Conservation (phyloP, 2,329 filamentous ascomycete species). For the Thermoascus crustaceus region DNA sequence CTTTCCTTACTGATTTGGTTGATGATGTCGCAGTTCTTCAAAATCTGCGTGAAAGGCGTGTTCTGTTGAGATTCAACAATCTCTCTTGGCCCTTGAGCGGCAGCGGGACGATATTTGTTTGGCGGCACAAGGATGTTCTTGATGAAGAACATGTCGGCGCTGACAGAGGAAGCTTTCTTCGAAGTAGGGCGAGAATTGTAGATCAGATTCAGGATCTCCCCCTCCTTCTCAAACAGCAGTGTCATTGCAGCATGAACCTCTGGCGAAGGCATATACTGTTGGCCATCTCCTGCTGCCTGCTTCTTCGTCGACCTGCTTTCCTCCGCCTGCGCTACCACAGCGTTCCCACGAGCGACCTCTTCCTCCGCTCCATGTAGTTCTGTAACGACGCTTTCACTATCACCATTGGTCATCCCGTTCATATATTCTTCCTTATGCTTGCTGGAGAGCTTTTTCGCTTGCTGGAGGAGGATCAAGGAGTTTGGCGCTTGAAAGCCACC, state of each 20-base stretch:
- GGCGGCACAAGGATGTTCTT: constrained; percentile 80
- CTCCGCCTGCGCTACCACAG: constrained; percentile 28
- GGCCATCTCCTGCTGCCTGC: constrained; percentile 34
- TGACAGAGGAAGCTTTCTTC: constrained; percentile 51
- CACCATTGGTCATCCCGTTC: constrained; percentile 19
- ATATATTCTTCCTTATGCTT: constrained; percentile 23
- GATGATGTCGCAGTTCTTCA: constrained; percentile 66
- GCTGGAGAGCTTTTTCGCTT: constrained; percentile 32
- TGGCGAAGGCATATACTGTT: constrained; percentile 71
- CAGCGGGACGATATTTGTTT: constrained; percentile 83
- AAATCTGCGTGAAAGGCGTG: constrained; percentile 73
- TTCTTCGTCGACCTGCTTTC: constrained; percentile 22
- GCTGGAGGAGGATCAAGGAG: constrained; percentile 55
- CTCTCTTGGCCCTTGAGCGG: constrained; percentile 67
- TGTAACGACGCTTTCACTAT: constrained; percentile 50
- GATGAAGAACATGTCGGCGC: constrained; percentile 89
- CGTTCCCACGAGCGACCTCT: constrained; percentile 48
- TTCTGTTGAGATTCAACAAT: constrained; percentile 88
- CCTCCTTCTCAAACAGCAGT: constrained; percentile 78
- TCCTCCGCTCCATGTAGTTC: constrained; percentile 51
- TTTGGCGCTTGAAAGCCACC: constrained; percentile 60
- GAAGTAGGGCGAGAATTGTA: constrained; percentile 67
- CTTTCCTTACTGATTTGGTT: constrained; percentile 67
- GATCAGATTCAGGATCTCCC: constrained; percentile 72
- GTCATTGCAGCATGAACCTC: constrained; percentile 74